A percentile compares a stretch with the other conserved stretches of the same genome.
These are phyloP conservation scores for Geranium rotundifolium DNA, from an alignment of 345 rosid species.

Conservation along the genomic window DNA sequence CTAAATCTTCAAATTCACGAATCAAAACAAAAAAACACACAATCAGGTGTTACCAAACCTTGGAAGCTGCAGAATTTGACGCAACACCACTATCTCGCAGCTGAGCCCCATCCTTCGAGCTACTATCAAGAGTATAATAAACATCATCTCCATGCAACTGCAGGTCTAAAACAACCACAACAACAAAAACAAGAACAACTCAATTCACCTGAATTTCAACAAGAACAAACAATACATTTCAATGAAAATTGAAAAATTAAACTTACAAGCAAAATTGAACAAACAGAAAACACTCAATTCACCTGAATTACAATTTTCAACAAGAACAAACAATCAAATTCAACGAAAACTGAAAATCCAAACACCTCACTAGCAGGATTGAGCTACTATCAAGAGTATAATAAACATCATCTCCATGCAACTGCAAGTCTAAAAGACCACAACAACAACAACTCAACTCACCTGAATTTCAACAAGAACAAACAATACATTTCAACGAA, in stretches of 20 bases:
- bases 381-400: slow-evolving; percentile 46
- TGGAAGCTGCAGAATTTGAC: slow-evolving; percentile 23
- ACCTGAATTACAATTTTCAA: background rate
- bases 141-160: slow-evolving; percentile 82
- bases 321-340: background rate
- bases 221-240: background rate
- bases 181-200: background rate
- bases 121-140: slow-evolving; percentile 54
- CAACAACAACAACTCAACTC: background rate
- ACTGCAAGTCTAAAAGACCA: slow-evolving; percentile 51
- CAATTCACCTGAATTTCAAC: background rate
- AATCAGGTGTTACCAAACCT: slow-evolving; percentile 26
- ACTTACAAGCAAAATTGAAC: slow-evolving; percentile 45
- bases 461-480: background rate
- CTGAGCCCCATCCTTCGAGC: slow-evolving; percentile 34
- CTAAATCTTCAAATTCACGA: slow-evolving; percentile 1
- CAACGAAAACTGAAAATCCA: background rate
- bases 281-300: too few relatives aligned
- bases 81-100: slow-evolving; percentile 35
- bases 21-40: background rate
- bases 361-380: slow-evolving; percentile 7
- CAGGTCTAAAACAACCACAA: slow-evolving; percentile 38
- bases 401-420: slow-evolving; percentile 82
- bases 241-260: background rate
- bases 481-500: background rate